Conservation (phyloP, 768 basidiomycete species). For the Pleurotus cornucopiae region DNA sequence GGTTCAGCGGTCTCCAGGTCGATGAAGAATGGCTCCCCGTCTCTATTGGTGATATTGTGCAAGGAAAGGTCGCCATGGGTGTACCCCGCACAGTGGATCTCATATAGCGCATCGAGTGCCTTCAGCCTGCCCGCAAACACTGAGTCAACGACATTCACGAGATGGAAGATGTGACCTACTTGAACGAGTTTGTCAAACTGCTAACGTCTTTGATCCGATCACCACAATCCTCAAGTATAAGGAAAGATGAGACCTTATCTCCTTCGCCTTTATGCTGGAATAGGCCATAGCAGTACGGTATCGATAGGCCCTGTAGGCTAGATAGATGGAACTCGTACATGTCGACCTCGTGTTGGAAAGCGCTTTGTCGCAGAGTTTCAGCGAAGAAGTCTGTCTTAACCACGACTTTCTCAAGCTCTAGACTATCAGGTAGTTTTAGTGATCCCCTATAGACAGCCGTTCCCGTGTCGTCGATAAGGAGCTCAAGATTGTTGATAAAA, state of each 20-base stretch:
- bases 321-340: not conserved
- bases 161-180: not conserved
- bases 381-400: not conserved
- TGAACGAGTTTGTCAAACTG: not conserved
- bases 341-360: not conserved
- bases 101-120: not conserved
- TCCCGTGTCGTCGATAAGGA: not conserved
- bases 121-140: not conserved
- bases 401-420: not conserved
- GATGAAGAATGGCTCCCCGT: not conserved
- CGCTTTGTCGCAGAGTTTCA: not conserved
- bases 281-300: not conserved
- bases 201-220: not conserved
- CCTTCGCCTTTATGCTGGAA: not conserved
- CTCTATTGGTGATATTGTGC: not conserved
- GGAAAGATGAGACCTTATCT: not conserved
- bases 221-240: not conserved
- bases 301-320: not conserved
- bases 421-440: not conserved
- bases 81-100: not conserved
- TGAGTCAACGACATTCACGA: not conserved
- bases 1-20: not conserved
- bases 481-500: not conserved
- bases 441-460: not conserved
- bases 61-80: not conserved